A percentile compares a stretch with the other conserved stretches of the same genome.
Conservation (phyloP, 768 basidiomycete species). For the Phaeotremella fagi region DNA sequence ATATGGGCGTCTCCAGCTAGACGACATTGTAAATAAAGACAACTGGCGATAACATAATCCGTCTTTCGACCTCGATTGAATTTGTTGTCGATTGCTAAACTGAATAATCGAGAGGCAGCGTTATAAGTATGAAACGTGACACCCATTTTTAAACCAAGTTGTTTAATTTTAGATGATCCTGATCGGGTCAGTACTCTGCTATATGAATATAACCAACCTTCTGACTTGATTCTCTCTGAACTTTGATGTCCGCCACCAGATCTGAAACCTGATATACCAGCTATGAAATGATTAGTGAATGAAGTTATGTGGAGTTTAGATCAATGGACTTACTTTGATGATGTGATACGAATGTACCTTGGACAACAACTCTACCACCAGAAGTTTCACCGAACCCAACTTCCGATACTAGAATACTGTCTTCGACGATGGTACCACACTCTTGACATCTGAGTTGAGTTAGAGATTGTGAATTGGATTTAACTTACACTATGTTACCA, state of each 20-base stretch:
- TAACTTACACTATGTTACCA: slow-evolving; percentile 9
- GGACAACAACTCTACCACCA: slow-evolving; percentile 87
- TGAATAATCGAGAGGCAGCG: slow-evolving; percentile 80
- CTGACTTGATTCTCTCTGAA: slow-evolving; percentile 28
- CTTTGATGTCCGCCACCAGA: slow-evolving; percentile 12
- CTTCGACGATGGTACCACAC: slow-evolving; percentile 86
- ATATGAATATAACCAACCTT: slow-evolving; percentile 20
- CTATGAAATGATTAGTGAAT: slow-evolving; percentile 6
- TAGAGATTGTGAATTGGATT: neutral
- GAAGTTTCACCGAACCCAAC: slow-evolving; percentile 92
- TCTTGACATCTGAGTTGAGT: slow-evolving; percentile 17
- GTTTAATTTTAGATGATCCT: slow-evolving; percentile 81
- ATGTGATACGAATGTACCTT: slow-evolving; percentile 85
- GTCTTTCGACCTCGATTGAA: slow-evolving; percentile 91
- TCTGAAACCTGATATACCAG: slow-evolving; percentile 30
- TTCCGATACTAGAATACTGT: slow-evolving; percentile 89
- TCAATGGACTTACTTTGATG: slow-evolving; percentile 70
- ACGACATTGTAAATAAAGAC: slow-evolving; percentile 87
- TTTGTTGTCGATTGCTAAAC: slow-evolving; percentile 85
- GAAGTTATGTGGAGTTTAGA: neutral
- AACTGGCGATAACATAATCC: slow-evolving; percentile 89
- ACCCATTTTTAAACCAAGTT: slow-evolving; percentile 56
- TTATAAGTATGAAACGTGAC: slow-evolving; percentile 57
- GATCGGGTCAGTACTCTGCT: neutral
- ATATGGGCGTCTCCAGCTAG: slow-evolving; percentile 92